Evolutionary conservation across 176 grass and related monocot genomes (phyloP).

Genomic region (Phragmites australis): DNA sequence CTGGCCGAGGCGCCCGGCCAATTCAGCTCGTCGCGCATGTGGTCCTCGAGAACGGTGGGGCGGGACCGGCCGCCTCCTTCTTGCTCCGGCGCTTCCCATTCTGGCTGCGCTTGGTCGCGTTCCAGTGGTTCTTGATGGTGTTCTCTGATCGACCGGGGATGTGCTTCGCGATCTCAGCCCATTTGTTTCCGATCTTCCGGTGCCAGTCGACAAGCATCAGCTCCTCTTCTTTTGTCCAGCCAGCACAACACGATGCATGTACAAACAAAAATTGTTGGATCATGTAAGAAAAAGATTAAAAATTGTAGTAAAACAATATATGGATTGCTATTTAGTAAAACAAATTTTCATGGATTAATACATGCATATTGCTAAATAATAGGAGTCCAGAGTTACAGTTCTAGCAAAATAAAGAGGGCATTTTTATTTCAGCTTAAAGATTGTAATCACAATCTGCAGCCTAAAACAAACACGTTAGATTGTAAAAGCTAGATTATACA

Average conservation of each 20-base stretch:
- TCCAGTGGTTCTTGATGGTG: slow-evolving; percentile 42
- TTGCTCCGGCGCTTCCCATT: not conserved
- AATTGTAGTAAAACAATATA: too few species aligned
- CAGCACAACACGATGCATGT: not conserved
- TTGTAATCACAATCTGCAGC: too few species aligned
- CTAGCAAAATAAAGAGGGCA: too few species aligned
- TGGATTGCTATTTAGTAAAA: too few species aligned
- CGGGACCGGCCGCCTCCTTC: not conserved
- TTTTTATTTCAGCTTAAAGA: too few species aligned
- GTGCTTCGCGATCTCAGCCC: not conserved
- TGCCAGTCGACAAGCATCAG: not conserved
- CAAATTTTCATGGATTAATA: too few species aligned
- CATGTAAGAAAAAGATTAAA: not conserved
- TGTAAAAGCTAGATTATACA: too few species aligned
- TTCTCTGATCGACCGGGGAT: slow-evolving; percentile 8
- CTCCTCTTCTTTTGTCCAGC: slow-evolving; percentile 18
- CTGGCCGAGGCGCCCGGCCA: too few species aligned
- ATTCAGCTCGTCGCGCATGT: not conserved
- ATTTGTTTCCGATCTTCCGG: not conserved
- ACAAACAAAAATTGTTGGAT: not conserved
- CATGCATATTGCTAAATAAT: too few species aligned
- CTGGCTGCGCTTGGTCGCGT: slow-evolving; percentile 8
- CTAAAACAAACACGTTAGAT: too few species aligned
- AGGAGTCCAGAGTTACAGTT: too few species aligned
- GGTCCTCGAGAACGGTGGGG: not conserved